Percentiles rank a stretch among this genome's conserved stretches.
Conservation (phyloP, 2,329 filamentous ascomycete species). For the Huntiella bhutanensis region DNA sequence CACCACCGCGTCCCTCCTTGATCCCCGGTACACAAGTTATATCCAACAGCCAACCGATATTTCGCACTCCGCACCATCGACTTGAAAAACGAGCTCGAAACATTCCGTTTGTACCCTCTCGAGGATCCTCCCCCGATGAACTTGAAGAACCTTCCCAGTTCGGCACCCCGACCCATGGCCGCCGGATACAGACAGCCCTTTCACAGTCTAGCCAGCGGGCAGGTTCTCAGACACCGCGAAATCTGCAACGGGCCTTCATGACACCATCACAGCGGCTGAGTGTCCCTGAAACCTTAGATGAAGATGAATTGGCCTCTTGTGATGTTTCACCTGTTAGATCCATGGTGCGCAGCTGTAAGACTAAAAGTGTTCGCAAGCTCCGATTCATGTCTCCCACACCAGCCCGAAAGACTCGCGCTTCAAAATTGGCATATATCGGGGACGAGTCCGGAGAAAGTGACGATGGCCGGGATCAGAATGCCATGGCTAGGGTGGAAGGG, state of each 20-base stretch:
- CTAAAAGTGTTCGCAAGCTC: too few relatives aligned
- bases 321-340: neutral
- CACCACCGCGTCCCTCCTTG: neutral
- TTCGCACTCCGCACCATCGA: neutral
- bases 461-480: too few relatives aligned
- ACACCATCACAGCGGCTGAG: conserved; percentile 4
- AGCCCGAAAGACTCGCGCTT: too few relatives aligned
- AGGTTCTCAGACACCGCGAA: conserved; percentile 1
- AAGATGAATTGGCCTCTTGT: conserved; percentile 9
- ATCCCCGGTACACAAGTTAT: neutral
- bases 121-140: neutral
- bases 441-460: too few relatives aligned
- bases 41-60: too few relatives aligned
- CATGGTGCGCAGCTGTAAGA: too few relatives aligned
- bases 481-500: too few relatives aligned
- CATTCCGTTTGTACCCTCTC: neutral
- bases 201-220: neutral
- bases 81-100: neutral
- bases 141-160: neutral
- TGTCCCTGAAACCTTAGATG: conserved; percentile 4
- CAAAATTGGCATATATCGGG: too few relatives aligned
- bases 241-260: neutral
- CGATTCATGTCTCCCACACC: too few relatives aligned
- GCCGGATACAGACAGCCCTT: neutral
- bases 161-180: neutral